Evolutionary conservation across 371 early-diverging fungal genomes (phyloP).

Genomic region (Mortierella sp.): DNA sequence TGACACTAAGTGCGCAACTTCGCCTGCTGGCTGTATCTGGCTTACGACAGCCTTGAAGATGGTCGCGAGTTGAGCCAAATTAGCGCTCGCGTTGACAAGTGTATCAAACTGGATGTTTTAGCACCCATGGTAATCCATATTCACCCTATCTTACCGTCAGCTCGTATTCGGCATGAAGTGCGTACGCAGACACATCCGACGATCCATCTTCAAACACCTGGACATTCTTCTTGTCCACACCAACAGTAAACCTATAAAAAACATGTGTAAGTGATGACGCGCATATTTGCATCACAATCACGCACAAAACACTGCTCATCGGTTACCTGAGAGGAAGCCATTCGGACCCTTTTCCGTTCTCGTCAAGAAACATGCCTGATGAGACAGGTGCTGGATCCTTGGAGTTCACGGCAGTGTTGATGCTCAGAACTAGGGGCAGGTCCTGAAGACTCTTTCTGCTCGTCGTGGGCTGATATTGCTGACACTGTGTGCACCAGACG

Average conservation of each 20-base stretch:
- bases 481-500: conserved; percentile 85
- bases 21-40: conserved; percentile 71
- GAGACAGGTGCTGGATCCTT: conserved; percentile 65
- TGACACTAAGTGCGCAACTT: conserved; percentile 80
- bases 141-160: conserved; percentile 56
- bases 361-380: conserved; percentile 46
- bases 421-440: conserved; percentile 72
- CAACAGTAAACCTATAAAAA: conserved; percentile 33
- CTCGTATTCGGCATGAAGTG: conserved; percentile 65
- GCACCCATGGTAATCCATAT: not conserved
- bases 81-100: too few relatives aligned
- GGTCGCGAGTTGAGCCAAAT: not conserved
- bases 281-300: too few relatives aligned
- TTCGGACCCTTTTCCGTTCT: conserved; percentile 37
- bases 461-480: conserved; percentile 75
- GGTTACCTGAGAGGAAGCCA: conserved; percentile 58
- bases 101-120: too few relatives aligned
- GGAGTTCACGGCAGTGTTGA: conserved; percentile 74
- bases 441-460: conserved; percentile 72
- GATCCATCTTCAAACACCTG: conserved; percentile 38
- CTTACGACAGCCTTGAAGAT: conserved; percentile 70
- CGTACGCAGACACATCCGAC: conserved; percentile 20
- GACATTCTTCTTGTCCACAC: conserved; percentile 45
- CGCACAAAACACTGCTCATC: too few relatives aligned
- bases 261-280: not conserved